Evolutionary conservation across 73 alveolate species (phyloP).

Genomic region (Paramecium caudatum): DNA sequence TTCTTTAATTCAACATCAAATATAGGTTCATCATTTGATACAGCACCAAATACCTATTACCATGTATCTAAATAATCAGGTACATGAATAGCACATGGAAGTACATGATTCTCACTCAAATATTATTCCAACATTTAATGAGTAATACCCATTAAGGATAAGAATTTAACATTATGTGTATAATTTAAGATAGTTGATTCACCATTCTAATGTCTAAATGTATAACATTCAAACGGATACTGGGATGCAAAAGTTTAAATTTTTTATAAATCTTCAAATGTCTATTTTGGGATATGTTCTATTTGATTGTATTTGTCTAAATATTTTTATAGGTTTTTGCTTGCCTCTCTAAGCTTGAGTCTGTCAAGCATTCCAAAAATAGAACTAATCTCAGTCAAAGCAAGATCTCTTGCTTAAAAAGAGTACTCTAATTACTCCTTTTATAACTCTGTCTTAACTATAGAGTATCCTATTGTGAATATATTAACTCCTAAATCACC

Average conservation of each 20-base stretch:
- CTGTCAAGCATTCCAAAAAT: background rate
- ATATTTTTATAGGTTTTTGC: background rate
- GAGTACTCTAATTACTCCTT: background rate
- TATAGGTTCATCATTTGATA: background rate
- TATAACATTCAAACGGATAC: conserved; percentile 62
- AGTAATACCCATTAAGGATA: conserved; percentile 33
- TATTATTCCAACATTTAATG: background rate
- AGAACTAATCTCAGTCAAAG: background rate
- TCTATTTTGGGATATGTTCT: background rate
- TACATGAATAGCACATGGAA: conserved; percentile 58
- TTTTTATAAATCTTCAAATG: background rate
- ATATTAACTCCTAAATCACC: conserved; percentile 56
- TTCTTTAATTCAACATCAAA: conserved; percentile 38
- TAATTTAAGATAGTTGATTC: conserved; percentile 25
- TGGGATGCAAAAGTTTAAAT: background rate
- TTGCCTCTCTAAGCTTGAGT: background rate
- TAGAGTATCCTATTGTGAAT: conserved; percentile 35
- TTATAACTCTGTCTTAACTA: background rate
- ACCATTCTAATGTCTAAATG: background rate
- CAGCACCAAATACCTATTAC: conserved; percentile 49
- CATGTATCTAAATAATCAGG: conserved; percentile 43
- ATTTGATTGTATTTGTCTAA: background rate
- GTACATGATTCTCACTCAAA: background rate
- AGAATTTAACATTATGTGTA: background rate
- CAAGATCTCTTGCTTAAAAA: conserved; percentile 49